Evolutionary conservation across 148 eudicot genomes (phyloP).

Genomic region (Cornus suecica): DNA sequence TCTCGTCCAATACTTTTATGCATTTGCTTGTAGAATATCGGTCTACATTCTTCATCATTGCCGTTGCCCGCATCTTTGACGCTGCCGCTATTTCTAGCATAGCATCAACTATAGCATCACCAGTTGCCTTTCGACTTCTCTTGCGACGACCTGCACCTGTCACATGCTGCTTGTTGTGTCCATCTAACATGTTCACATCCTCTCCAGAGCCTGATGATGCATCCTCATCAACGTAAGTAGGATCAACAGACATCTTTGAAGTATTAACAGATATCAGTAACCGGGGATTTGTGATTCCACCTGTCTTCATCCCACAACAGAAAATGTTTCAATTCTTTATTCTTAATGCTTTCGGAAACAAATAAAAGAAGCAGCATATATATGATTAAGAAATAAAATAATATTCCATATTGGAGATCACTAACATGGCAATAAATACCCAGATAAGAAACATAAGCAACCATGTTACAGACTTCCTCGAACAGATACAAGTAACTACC

Average conservation of each 20-base stretch:
- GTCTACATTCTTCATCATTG: slow-evolving; percentile 59
- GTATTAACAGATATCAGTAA: slow-evolving; percentile 30
- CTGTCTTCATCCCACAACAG: slow-evolving; percentile 39
- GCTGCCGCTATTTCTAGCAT: slow-evolving; percentile 85
- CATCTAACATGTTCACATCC: slow-evolving; percentile 57
- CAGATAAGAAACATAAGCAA: background rate
- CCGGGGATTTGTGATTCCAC: slow-evolving; percentile 14
- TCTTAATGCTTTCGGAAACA: slow-evolving; percentile 11
- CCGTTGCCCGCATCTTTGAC: slow-evolving; percentile 72
- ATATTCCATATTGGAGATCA: background rate
- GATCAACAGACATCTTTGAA: slow-evolving; percentile 55
- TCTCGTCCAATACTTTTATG: slow-evolving; percentile 63
- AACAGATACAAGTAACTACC: background rate
- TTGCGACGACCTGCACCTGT: slow-evolving; percentile 49
- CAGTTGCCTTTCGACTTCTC: slow-evolving; percentile 72
- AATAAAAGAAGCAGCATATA: background rate
- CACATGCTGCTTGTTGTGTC: slow-evolving; percentile 43
- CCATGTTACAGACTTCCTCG: background rate
- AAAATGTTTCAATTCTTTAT: slow-evolving; percentile 19
- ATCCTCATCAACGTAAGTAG: slow-evolving; percentile 57
- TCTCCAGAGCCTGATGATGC: slow-evolving; percentile 75
- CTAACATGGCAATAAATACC: background rate
- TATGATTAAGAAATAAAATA: background rate
- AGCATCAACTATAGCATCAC: slow-evolving; percentile 75
- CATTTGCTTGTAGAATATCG: slow-evolving; percentile 70